Percentiles rank a stretch among this genome's conserved stretches.
phyloP scores from a whole-genome alignment of 2,329 filamentous ascomycete genomes.

The Fusarium chaquense region DNA sequence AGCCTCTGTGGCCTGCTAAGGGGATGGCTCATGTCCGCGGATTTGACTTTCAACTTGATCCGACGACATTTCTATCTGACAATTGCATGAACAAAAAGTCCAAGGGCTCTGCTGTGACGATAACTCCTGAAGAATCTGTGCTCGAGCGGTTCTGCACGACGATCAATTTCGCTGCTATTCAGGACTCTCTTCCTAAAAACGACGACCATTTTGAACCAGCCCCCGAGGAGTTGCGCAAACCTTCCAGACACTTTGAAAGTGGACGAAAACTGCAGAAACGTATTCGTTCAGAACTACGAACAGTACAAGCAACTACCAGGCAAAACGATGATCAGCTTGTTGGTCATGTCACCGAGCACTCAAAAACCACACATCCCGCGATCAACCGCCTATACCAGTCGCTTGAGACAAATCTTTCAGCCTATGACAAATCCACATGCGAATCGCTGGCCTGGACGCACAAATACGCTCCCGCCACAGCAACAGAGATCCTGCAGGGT shows the following conservation, averaged over 20 bases:
- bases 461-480: constrained; percentile 82
- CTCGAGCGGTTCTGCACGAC: constrained; percentile 49
- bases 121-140: constrained; percentile 59
- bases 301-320: constrained; percentile 24
- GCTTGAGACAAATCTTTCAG: constrained; percentile 73
- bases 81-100: constrained; percentile 57
- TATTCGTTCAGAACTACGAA: constrained; percentile 61
- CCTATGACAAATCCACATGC: constrained; percentile 83
- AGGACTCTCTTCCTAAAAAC: constrained; percentile 47
- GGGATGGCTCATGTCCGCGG: constrained; percentile 74
- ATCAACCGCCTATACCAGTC: constrained; percentile 69
- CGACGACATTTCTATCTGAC: neutral
- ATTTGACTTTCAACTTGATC: constrained; percentile 12
- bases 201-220: constrained; percentile 58
- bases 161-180: constrained; percentile 48
- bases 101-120: constrained; percentile 60
- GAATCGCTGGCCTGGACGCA: constrained; percentile 81
- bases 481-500: constrained; percentile 79
- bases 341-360: constrained; percentile 51
- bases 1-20: constrained; percentile 78
- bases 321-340: constrained; percentile 46
- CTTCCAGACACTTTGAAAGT: constrained; percentile 68
- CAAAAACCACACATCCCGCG: constrained; percentile 64
- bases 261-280: constrained; percentile 65
- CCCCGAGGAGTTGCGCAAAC: constrained; percentile 65